phyloP scores from a whole-genome alignment of 495 filamentous ascomycete species.

The Apiosordaria backusii region DNA sequence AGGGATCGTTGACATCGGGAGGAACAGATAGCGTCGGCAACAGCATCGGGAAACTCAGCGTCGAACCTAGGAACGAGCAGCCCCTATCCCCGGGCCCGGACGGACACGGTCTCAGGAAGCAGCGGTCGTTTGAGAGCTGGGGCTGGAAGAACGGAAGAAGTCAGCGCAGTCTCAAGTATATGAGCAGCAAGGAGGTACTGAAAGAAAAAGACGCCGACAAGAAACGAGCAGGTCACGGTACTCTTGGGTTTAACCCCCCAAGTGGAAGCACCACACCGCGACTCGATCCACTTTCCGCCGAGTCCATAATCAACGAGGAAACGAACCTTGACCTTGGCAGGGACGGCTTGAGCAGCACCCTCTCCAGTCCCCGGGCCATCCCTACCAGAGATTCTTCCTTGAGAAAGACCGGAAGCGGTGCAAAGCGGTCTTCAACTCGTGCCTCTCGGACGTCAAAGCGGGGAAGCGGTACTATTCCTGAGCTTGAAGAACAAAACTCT shows the following conservation, averaged over 20 bases:
- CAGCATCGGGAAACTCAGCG: slow-evolving; percentile 57
- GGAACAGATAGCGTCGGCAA: slow-evolving; percentile 57
- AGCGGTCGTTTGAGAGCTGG: slow-evolving; percentile 52
- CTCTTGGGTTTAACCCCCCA: slow-evolving; percentile 32
- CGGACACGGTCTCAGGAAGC: slow-evolving; percentile 35
- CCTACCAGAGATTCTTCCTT: slow-evolving; percentile 67
- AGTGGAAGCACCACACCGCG: slow-evolving; percentile 30
- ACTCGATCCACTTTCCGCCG: slow-evolving; percentile 48
- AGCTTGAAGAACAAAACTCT: slow-evolving; percentile 31
- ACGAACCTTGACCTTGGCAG: slow-evolving; percentile 28
- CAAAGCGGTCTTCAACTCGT: slow-evolving; percentile 41
- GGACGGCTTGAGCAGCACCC: slow-evolving; percentile 7
- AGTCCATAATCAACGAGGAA: slow-evolving; percentile 53
- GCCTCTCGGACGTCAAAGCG: slow-evolving; percentile 38
- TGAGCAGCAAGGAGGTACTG: slow-evolving; percentile 56
- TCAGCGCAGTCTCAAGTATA: slow-evolving; percentile 55
- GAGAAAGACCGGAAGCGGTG: slow-evolving; percentile 48
- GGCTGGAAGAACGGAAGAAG: slow-evolving; percentile 49
- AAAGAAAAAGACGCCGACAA: slow-evolving; percentile 51
- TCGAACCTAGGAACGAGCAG: slow-evolving; percentile 46
- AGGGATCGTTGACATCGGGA: slow-evolving; percentile 47
- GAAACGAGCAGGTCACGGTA: slow-evolving; percentile 43
- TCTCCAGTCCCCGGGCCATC: slow-evolving; percentile 46
- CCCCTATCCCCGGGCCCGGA: slow-evolving; percentile 37
- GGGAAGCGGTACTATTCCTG: slow-evolving; percentile 43